Evolutionary conservation across 345 rosid genomes (phyloP).

Genomic region (Geranium rotundifolium): DNA sequence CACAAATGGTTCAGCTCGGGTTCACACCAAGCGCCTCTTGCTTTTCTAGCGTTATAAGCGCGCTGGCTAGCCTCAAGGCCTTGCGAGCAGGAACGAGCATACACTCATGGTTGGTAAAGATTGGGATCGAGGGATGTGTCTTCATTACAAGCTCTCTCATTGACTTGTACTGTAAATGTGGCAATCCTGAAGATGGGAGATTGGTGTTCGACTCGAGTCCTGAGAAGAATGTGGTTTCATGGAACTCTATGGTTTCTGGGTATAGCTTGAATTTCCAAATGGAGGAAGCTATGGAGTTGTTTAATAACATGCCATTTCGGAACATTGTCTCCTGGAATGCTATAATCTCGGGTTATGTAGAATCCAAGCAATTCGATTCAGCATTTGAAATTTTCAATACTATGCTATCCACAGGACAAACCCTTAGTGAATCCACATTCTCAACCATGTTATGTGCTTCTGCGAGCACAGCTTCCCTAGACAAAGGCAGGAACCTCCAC

Average conservation of each 20-base stretch:
- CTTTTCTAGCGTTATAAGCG: conserved; percentile 30
- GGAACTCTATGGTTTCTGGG: conserved; percentile 49
- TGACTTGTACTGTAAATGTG: conserved; percentile 46
- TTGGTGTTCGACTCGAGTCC: conserved; percentile 25
- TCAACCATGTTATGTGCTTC: conserved; percentile 40
- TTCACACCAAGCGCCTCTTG: conserved; percentile 29
- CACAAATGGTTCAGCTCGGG: conserved; percentile 25
- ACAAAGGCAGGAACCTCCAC: conserved; percentile 46
- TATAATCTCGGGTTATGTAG: conserved; percentile 39
- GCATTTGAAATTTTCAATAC: conserved; percentile 29
- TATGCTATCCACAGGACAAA: conserved; percentile 37
- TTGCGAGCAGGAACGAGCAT: conserved; percentile 30
- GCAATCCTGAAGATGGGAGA: conserved; percentile 28
- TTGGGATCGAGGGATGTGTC: conserved; percentile 26
- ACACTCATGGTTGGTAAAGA: conserved; percentile 31
- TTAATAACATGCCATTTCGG: conserved; percentile 25
- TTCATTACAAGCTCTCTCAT: conserved; percentile 31
- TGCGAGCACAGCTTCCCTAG: conserved; percentile 30
- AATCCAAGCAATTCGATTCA: conserved; percentile 23
- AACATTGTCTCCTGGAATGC: conserved; percentile 37
- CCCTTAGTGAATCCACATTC: conserved; percentile 33
- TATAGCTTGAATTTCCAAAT: conserved; percentile 35
- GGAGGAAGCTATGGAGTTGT: conserved; percentile 38
- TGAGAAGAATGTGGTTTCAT: conserved; percentile 29
- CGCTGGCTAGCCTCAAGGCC: conserved; percentile 30